Conservation (phyloP, 2,329 filamentous ascomycete genomes). For the Fusarium cyanostomum region DNA sequence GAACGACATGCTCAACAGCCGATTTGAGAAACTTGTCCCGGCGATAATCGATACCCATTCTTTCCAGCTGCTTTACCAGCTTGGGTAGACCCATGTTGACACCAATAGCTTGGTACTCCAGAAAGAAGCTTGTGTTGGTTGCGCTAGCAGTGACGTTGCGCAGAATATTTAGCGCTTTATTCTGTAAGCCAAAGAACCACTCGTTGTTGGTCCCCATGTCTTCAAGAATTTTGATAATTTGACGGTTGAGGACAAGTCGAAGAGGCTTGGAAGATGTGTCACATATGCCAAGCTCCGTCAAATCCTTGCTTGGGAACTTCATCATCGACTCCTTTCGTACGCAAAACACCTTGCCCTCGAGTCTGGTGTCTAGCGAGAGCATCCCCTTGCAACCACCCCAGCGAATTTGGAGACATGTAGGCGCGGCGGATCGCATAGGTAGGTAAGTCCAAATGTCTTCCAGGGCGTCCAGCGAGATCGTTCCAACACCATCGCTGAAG, state of each 20-base stretch:
- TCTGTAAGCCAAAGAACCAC: conserved; percentile 73
- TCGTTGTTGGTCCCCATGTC: conserved; percentile 70
- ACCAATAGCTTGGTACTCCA: conserved; percentile 70
- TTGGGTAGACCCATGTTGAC: conserved; percentile 67
- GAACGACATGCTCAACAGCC: conserved; percentile 73
- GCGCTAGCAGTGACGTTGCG: conserved; percentile 66
- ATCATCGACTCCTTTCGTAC: conserved; percentile 78
- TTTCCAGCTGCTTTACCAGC: conserved; percentile 68
- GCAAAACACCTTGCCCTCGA: conserved; percentile 66
- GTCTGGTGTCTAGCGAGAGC: conserved; percentile 72
- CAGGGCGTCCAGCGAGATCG: conserved; percentile 70
- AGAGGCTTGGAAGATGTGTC: conserved; percentile 74
- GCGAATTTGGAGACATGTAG: conserved; percentile 79
- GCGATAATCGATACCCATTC: conserved; percentile 70
- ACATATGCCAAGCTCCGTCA: conserved; percentile 73
- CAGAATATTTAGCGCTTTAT: conserved; percentile 67
- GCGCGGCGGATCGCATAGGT: conserved; percentile 56
- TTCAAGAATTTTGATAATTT: conserved; percentile 86
- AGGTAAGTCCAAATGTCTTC: conserved; percentile 67
- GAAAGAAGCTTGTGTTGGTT: conserved; percentile 71
- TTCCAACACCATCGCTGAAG: conserved; percentile 85
- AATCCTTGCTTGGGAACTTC: conserved; percentile 72
- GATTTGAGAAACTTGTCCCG: conserved; percentile 75
- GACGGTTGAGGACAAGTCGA: conserved; percentile 77
- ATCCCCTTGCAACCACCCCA: conserved; percentile 81